These are phyloP conservation scores for Prunus dulcis DNA, from an alignment of 306 rosid species.

Conservation along the genomic window DNA sequence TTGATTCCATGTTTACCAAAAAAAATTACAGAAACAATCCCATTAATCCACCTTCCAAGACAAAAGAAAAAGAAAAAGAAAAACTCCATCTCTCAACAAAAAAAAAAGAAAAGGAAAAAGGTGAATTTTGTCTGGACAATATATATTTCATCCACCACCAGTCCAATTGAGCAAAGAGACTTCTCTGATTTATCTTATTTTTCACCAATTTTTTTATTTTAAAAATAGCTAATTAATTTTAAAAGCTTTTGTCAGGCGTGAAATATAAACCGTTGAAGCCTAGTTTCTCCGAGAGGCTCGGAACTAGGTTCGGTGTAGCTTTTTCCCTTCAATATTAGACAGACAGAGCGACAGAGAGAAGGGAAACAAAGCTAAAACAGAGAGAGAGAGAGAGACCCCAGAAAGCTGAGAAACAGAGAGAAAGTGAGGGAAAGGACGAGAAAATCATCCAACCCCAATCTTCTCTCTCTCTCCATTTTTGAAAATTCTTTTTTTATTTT, in stretches of 20 bases:
- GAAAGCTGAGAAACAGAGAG: constrained; percentile 7
- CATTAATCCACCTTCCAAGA: background rate
- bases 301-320: constrained; percentile 66
- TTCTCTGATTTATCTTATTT: background rate
- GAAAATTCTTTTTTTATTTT: constrained; percentile 7
- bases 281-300: constrained; percentile 66
- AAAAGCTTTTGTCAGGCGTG: constrained; percentile 24
- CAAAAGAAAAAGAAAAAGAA: too few relatives aligned
- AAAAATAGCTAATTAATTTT: background rate
- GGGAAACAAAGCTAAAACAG: background rate
- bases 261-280: constrained; percentile 49
- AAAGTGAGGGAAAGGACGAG: constrained; percentile 27
- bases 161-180: background rate
- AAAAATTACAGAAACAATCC: too few relatives aligned
- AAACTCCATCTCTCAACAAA: background rate
- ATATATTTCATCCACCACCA: background rate
- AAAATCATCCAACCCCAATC: constrained; percentile 16
- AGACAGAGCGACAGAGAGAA: constrained; percentile 13
- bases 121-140: background rate
- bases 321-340: constrained; percentile 45
- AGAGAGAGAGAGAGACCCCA: background rate
- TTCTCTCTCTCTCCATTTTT: constrained; percentile 13
- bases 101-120: background rate
- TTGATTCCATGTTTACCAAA: too few relatives aligned
- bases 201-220: background rate